A percentile compares a stretch with the other conserved stretches of the same genome.
phyloP scores from a whole-genome alignment of 1,284 basidiomycete genomes.

The Schizopora paradoxa region DNA sequence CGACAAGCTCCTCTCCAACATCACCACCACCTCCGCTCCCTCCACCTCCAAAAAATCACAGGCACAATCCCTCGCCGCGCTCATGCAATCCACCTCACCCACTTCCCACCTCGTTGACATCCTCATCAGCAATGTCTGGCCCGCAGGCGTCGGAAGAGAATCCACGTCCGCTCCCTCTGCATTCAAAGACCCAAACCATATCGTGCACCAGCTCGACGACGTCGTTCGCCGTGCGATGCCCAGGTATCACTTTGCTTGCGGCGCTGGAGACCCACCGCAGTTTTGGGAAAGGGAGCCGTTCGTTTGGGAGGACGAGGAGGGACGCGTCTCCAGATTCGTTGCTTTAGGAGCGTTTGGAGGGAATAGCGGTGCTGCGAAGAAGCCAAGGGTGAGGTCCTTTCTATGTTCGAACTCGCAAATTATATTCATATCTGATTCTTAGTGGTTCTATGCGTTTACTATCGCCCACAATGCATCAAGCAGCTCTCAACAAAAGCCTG shows the following conservation, averaged over 20 bases:
- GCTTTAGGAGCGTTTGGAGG: slow-evolving; percentile 84
- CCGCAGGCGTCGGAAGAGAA: slow-evolving; percentile 61
- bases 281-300: slow-evolving; percentile 96
- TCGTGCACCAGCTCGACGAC: slow-evolving; percentile 61
- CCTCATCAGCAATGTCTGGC: slow-evolving; percentile 77
- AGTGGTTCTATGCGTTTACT: slow-evolving; percentile 80
- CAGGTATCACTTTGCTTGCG: slow-evolving; percentile 73
- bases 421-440: slow-evolving; percentile 4
- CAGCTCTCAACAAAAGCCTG: slow-evolving; percentile 45
- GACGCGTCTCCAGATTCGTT: slow-evolving; percentile 72
- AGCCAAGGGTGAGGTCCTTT: slow-evolving; percentile 64
- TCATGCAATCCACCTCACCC: slow-evolving; percentile 55
- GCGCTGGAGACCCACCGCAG: slow-evolving; percentile 47
- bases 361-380: slow-evolving; percentile 56
- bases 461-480: slow-evolving; percentile 41
- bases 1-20: slow-evolving; percentile 66
- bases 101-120: slow-evolving; percentile 74
- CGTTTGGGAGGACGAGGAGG: slow-evolving; percentile 69
- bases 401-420: slow-evolving; percentile 5
- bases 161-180: slow-evolving; percentile 49
- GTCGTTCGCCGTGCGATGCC: slow-evolving; percentile 62
- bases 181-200: slow-evolving; percentile 39
- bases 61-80: slow-evolving; percentile 56
- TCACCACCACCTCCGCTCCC: slow-evolving; percentile 42
- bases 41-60: slow-evolving; percentile 23